phyloP scores from a whole-genome alignment of 768 basidiomycete genomes.

The Pleurotus eryngii region DNA sequence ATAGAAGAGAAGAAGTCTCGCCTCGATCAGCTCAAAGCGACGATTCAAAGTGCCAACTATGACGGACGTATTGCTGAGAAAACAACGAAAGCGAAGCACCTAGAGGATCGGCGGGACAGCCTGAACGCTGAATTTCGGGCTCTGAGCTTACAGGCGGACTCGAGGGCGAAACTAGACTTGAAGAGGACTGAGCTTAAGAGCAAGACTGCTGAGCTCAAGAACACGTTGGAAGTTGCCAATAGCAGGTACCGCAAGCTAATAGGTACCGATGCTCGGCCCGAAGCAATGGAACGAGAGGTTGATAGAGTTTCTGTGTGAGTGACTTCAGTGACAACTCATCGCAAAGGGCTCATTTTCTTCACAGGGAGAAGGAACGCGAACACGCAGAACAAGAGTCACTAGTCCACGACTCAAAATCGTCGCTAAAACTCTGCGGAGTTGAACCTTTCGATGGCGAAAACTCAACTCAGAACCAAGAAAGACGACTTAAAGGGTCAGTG shows the following conservation, averaged over 20 bases:
- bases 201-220: conserved; percentile 64
- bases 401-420: conserved; percentile 45
- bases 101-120: conserved; percentile 69
- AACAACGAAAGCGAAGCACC: conserved; percentile 43
- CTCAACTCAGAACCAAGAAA: conserved; percentile 58
- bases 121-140: conserved; percentile 68
- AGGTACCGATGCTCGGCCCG: conserved; percentile 54
- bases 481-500: conserved; percentile 59
- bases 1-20: conserved; percentile 67
- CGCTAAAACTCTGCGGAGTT: conserved; percentile 66
- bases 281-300: conserved; percentile 73
- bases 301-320: conserved; percentile 57
- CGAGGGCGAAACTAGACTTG: conserved; percentile 74
- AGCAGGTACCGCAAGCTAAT: conserved; percentile 63
- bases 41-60: conserved; percentile 58
- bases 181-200: conserved; percentile 65
- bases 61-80: conserved; percentile 62
- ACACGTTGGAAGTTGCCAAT: conserved; percentile 60
- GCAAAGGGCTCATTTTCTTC: not conserved
- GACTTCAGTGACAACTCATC: not conserved
- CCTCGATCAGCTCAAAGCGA: conserved; percentile 54
- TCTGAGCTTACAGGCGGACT: conserved; percentile 76
- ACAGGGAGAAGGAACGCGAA: conserved; percentile 69
- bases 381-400: conserved; percentile 44
- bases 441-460: conserved; percentile 54